Base-by-base conservation (phyloP, 768 basidiomycete genomes). In the Amylocystis lapponica region DNA sequence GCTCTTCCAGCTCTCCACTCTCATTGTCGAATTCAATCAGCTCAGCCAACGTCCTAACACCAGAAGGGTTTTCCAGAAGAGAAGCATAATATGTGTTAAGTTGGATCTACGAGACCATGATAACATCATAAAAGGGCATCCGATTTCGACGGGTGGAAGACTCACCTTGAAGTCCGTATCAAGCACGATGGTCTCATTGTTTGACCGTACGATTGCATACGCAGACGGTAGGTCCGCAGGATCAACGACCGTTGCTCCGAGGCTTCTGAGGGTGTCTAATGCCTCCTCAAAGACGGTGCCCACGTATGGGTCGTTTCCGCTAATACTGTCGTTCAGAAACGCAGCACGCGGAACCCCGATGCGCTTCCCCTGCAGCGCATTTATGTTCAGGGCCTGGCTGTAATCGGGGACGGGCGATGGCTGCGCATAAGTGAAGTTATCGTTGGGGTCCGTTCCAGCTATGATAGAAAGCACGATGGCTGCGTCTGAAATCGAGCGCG, bases 141-240 rank as follows among this genome's bases (percentile, higher is more conserved):
- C 12, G 27, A 16, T 37, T 37, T 39, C 22, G 22, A 23, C 16
- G 16, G 17, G 16, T 12, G 29, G 21, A 37, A 6, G 3, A 51
- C 57, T 20, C 35, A 74, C 80, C 68, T 79, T 83, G 63, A 83
- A 76, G 45, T 83, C 79, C 2, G 64, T 57, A 16, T 67, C 56
- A n/a, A 79, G 52, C 3, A 81, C 80, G 9, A 75, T 51, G 0
- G 66, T 74, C 54, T 82, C 78, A 42, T 78, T 76, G 13, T 51
- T 49, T 11, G 70, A 68, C 0, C 71, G 71, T 2, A 53, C 50
- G 20, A 66, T 54, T 31, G 76, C 78, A 3, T 72, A 65, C 4
- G 74, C 77, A n/a, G 72, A 70, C 0, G 78, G 72, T 10, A 83
- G 56, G 46, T 83, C 75, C 1, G 78, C 76, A 1, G 79, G 78